Evolutionary conservation across 2,329 filamentous ascomycete genomes (phyloP).

Genomic region (Lasiodiplodia sp.): DNA sequence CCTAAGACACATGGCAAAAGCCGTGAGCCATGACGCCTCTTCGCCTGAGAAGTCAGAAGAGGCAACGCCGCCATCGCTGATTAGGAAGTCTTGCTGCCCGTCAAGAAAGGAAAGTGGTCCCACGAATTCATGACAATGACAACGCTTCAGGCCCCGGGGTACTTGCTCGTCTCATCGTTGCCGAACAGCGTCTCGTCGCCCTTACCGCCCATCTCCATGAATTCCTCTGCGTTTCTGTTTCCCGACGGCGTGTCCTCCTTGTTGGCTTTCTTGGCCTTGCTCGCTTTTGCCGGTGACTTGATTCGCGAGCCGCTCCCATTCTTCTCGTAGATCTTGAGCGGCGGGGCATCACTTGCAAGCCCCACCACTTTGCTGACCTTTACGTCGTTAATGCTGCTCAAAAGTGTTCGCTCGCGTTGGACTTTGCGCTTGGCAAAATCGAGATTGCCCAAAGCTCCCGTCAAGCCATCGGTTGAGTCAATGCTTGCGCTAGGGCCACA

Average conservation of each 20-base stretch:
- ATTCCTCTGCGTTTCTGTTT: conserved; percentile 74
- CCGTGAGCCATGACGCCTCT: background rate
- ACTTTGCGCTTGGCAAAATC: conserved; percentile 85
- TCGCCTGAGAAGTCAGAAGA: conserved; percentile 5
- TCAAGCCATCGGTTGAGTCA: conserved; percentile 91
- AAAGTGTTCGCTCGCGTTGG: conserved; percentile 81
- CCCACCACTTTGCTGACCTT: conserved; percentile 66
- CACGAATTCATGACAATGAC: conserved; percentile 6
- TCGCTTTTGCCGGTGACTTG: conserved; percentile 23
- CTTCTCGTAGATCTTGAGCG: conserved; percentile 50
- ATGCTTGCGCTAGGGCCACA: conserved; percentile 53
- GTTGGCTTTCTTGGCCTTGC: conserved; percentile 32
- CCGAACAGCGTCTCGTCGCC: conserved; percentile 82
- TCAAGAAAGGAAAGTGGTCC: conserved; percentile 8
- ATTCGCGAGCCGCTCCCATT: conserved; percentile 35
- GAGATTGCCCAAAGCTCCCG: conserved; percentile 81
- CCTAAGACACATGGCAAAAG: conserved; percentile 6
- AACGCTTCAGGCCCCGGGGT: conserved; percentile 16
- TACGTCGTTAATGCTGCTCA: conserved; percentile 82
- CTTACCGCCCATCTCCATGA: conserved; percentile 83
- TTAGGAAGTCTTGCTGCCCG: conserved; percentile 3
- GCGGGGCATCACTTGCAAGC: conserved; percentile 58
- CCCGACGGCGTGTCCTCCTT: conserved; percentile 72
- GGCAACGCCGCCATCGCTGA: background rate
- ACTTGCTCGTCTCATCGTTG: conserved; percentile 55